A percentile compares a stretch with the other conserved stretches of the same genome.
These are phyloP conservation scores for Haplosporangium gracile DNA, from an alignment of 192 early-diverging fungal species.

Conservation along the genomic window DNA sequence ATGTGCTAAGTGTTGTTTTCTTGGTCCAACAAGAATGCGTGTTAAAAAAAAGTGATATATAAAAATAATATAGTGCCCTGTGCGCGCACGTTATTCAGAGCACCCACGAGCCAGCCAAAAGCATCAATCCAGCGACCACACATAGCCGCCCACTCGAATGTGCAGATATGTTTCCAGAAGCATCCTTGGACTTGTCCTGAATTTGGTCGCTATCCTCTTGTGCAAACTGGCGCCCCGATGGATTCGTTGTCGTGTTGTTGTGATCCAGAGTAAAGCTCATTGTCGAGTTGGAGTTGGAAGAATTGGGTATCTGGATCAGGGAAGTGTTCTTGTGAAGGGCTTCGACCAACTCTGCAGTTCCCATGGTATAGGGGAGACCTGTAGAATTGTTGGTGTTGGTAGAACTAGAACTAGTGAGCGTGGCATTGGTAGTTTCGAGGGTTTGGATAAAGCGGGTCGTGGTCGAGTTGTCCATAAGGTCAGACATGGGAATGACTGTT, in stretches of 20 bases:
- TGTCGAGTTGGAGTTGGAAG: background rate
- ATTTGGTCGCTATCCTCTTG: background rate
- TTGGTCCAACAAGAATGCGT: no score
- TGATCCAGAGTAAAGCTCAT: background rate
- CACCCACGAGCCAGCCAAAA: no score
- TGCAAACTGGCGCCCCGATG: background rate
- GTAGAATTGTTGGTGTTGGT: background rate
- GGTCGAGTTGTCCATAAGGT: slow-evolving; percentile 4
- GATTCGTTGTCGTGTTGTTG: background rate
- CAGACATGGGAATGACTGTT: background rate
- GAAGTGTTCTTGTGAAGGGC: background rate
- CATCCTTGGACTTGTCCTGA: background rate
- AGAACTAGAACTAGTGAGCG: background rate
- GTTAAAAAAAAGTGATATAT: no score
- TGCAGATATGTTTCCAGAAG: no score
- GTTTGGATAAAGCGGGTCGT: background rate
- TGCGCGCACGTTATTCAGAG: no score
- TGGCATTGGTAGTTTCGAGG: background rate
- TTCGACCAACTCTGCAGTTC: background rate
- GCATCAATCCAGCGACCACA: no score
- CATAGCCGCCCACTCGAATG: no score
- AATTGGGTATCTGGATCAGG: background rate
- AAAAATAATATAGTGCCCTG: no score
- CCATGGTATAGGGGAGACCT: background rate
- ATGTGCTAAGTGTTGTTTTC: no score